A percentile compares a stretch with the other conserved stretches of the same genome.
phyloP scores from a whole-genome alignment of 2,329 filamentous ascomycete genomes.

The Fusarium sterilihyphosum region DNA sequence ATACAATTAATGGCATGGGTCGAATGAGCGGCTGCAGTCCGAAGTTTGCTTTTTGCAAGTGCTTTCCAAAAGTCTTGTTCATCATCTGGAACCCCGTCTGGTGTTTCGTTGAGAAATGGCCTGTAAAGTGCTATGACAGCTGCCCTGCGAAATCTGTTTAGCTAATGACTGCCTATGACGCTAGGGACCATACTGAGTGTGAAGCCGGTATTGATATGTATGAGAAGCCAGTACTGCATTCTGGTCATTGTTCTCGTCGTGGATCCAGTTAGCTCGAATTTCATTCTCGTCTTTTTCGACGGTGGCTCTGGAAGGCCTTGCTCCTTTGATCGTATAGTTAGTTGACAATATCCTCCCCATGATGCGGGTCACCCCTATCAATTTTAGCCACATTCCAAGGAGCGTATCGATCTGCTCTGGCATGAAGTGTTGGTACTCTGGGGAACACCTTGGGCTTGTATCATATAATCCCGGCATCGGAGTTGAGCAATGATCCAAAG shows the following conservation, averaged over 20 bases:
- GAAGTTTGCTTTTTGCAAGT: not conserved
- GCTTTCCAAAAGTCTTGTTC: not conserved
- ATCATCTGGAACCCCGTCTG: not conserved
- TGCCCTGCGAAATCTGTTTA: not conserved
- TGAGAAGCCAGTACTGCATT: not conserved
- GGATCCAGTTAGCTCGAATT: not conserved
- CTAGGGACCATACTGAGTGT: not conserved
- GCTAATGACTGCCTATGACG: not conserved
- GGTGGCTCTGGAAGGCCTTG: not conserved
- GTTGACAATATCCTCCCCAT: not conserved
- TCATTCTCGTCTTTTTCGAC: not conserved
- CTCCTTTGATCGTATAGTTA: not conserved
- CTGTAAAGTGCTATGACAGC: not conserved
- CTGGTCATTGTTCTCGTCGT: not conserved
- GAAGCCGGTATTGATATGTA: not conserved
- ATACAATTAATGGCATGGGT: not conserved
- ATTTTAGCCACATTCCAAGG: not conserved
- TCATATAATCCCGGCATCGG: not conserved
- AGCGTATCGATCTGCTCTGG: not conserved
- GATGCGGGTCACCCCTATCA: not conserved
- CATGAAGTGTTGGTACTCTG: not conserved
- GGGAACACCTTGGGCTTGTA: not conserved
- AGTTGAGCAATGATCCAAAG: conserved; percentile 10
- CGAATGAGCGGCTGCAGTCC: not conserved
- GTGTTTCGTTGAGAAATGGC: not conserved